phyloP scores from a whole-genome alignment of 106 monocot species.

The Dendrobium chrysotoxum region DNA sequence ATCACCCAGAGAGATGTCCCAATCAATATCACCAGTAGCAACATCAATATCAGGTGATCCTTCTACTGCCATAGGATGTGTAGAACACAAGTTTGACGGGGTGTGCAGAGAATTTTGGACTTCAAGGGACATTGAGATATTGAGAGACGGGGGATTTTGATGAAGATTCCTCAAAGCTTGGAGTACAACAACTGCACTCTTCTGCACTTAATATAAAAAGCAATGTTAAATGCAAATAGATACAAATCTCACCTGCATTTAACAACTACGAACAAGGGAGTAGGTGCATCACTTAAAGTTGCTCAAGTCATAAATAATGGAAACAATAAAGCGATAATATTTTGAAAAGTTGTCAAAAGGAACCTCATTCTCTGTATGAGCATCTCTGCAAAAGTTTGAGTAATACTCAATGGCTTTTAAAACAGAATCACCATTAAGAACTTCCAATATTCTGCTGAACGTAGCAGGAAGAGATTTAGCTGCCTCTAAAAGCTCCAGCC shows the following conservation, averaged over 20 bases:
- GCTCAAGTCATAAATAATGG: not conserved
- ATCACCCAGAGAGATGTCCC: slow-evolving; percentile 80
- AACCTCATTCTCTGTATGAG: slow-evolving; percentile 88
- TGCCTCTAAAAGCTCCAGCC: slow-evolving; percentile 75
- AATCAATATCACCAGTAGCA: slow-evolving; percentile 60
- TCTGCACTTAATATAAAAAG: slow-evolving; percentile 43
- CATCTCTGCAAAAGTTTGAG: slow-evolving; percentile 81
- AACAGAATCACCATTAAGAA: slow-evolving; percentile 53
- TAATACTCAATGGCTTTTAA: slow-evolving; percentile 82
- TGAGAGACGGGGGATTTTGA: slow-evolving; percentile 58
- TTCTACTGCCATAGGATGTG: slow-evolving; percentile 13
- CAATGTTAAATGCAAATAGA: not conserved
- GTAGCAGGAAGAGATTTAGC: slow-evolving; percentile 83
- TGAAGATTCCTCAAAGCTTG: slow-evolving; percentile 63
- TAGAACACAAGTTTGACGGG: slow-evolving; percentile 10
- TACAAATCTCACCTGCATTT: not conserved
- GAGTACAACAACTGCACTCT: slow-evolving; percentile 35
- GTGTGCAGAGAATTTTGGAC: slow-evolving; percentile 45
- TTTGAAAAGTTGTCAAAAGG: not conserved
- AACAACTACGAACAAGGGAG: not conserved
- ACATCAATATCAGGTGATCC: slow-evolving; percentile 24
- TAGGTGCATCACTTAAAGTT: not conserved
- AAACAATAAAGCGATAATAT: not conserved
- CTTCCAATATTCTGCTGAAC: slow-evolving; percentile 59
- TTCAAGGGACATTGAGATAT: slow-evolving; percentile 56